Percentiles rank a stretch among this genome's conserved stretches.
Evolutionary conservation across 169 alveolate genomes (phyloP).

Genomic region (Perkinsus olseni): DNA sequence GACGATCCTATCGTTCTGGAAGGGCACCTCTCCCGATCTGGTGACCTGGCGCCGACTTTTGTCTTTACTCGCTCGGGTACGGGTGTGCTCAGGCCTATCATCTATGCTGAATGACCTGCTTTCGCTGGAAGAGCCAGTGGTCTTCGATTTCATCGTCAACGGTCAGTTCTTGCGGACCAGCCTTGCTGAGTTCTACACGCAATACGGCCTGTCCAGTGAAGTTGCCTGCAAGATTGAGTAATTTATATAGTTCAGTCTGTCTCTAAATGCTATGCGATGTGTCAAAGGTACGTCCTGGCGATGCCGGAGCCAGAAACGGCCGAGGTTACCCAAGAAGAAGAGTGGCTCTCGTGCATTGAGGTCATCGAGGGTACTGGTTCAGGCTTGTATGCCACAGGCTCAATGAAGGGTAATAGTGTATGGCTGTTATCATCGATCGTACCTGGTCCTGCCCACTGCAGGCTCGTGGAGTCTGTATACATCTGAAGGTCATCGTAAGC

Average conservation of each 20-base stretch:
- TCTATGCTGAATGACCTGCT: neutral
- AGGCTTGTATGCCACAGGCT: neutral
- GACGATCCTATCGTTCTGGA: neutral
- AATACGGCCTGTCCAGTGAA: neutral
- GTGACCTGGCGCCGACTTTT: neutral
- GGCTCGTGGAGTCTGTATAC: neutral
- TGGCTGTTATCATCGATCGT: neutral
- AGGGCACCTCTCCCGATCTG: neutral
- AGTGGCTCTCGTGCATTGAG: neutral
- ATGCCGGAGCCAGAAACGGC: neutral
- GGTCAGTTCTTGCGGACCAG: neutral
- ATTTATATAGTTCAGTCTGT: no score
- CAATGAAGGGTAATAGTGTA: neutral
- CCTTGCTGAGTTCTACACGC: neutral
- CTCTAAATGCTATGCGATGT: no score
- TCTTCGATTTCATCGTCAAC: neutral
- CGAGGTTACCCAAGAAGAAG: neutral
- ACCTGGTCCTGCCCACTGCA: neutral
- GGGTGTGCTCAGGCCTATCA: neutral
- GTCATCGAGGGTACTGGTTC: neutral
- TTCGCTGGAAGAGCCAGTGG: neutral
- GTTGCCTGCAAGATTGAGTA: neutral
- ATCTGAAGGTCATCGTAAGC: neutral
- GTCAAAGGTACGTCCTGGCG: neutral
- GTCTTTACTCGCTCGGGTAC: neutral